Evolutionary conservation across 129 eudicot species (phyloP).

Genomic region (Mikania micrantha): DNA sequence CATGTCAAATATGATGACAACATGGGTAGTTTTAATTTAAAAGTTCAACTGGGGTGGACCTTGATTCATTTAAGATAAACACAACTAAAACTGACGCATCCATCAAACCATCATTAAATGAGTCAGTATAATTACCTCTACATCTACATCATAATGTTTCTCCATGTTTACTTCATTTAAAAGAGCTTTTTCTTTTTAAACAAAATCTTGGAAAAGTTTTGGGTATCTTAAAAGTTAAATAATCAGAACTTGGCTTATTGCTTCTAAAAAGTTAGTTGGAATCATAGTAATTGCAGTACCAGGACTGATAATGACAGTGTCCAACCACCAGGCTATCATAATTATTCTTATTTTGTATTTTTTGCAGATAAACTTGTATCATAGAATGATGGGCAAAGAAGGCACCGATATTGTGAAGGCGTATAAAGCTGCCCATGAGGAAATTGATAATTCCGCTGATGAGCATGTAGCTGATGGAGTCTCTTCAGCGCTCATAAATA

Average conservation of each 20-base stretch:
- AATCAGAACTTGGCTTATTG: conserved; percentile 1
- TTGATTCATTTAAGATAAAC: not conserved
- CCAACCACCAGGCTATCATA: not conserved
- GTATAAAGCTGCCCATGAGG: conserved; percentile 87
- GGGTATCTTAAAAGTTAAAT: not conserved
- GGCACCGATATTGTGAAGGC: conserved; percentile 73
- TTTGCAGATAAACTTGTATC: conserved; percentile 68
- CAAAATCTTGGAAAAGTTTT: not conserved
- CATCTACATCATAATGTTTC: not conserved
- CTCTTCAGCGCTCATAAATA: conserved; percentile 80
- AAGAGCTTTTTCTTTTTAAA: not conserved
- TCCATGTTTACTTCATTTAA: not conserved
- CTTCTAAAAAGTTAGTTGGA: not conserved
- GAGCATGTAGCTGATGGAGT: conserved; percentile 53
- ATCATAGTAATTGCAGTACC: not conserved
- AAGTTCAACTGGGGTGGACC: not conserved
- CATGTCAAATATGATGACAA: not conserved
- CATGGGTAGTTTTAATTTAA: not conserved
- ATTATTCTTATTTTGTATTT: conserved; percentile 1
- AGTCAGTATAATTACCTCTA: not conserved
- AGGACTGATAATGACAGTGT: not conserved
- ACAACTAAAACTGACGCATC: not conserved
- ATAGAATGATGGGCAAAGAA: conserved; percentile 78
- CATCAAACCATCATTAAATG: too few species aligned
- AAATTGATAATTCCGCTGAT: conserved; percentile 55